Conservation (phyloP, 108 stramenopile genomes). For the Cyclostephanos invisitatus region DNA sequence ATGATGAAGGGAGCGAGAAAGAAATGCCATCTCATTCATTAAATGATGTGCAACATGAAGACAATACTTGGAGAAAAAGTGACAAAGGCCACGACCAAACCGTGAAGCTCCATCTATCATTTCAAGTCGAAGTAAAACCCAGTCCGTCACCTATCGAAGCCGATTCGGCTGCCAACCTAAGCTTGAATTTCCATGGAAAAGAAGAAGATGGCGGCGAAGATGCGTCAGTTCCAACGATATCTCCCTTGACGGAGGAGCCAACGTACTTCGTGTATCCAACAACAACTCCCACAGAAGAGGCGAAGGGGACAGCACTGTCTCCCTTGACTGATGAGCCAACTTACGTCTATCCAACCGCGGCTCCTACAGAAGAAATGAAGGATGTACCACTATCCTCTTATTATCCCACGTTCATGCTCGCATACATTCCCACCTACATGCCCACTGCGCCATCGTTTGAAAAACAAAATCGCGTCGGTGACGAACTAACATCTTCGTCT, state of each 20-base stretch:
- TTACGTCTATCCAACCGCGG: no score
- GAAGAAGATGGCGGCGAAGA: constrained; percentile 6
- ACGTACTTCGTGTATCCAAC: constrained; percentile 23
- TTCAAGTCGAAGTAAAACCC: background rate
- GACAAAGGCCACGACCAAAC: background rate
- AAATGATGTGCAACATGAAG: background rate
- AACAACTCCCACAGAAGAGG: background rate
- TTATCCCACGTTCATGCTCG: background rate
- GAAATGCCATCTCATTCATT: background rate
- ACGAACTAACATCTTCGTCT: background rate
- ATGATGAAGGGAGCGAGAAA: background rate
- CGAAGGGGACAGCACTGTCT: background rate
- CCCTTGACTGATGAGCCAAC: background rate
- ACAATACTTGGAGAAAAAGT: background rate
- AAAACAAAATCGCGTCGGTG: background rate
- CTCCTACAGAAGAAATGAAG: no score
- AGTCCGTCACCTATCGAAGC: background rate
- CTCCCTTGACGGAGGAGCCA: constrained; percentile 13
- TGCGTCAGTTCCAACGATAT: constrained; percentile 2
- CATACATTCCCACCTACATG: constrained; percentile 15
- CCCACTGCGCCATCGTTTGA: background rate
- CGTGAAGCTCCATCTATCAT: constrained; percentile 1
- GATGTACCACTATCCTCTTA: no score
- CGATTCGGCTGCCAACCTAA: constrained; percentile 1
- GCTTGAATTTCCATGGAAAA: background rate